These are phyloP conservation scores for Cocos nucifera DNA, from an alignment of 176 grass and related monocot species.

Conservation along the genomic window DNA sequence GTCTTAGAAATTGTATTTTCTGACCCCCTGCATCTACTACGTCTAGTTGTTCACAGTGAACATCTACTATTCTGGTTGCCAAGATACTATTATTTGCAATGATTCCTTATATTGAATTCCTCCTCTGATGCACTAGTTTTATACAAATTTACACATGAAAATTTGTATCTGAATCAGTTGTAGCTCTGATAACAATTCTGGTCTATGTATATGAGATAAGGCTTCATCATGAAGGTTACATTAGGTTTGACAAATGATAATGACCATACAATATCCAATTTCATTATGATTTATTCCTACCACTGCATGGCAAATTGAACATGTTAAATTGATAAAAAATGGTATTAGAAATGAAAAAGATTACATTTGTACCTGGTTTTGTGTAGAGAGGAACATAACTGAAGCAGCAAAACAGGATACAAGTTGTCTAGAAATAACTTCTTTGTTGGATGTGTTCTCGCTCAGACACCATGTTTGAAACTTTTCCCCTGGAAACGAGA, in stretches of 20 bases:
- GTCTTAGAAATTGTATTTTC: neutral
- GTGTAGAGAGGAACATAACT: conserved; percentile 38
- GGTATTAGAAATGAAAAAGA: neutral
- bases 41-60: neutral
- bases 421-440: conserved; percentile 26
- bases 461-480: neutral
- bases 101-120: no score
- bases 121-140: no score
- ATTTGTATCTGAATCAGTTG: no score
- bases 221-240: no score
- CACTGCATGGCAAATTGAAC: neutral
- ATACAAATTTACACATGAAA: no score
- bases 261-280: no score
- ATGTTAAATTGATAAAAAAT: neutral
- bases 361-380: conserved; percentile 39
- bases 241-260: no score
- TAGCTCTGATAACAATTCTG: no score
- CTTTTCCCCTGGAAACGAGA: no score
- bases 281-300: neutral
- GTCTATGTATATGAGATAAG: no score
- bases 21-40: neutral
- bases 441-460: conserved; percentile 14
- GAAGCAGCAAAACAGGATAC: conserved; percentile 55
- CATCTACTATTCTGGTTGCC: no score
- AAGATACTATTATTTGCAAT: no score